Percentiles rank a stretch among this genome's conserved stretches.
These are phyloP conservation scores for Triticum monococcum DNA, from an alignment of 176 grass and related monocot species.

Conservation along the genomic window DNA sequence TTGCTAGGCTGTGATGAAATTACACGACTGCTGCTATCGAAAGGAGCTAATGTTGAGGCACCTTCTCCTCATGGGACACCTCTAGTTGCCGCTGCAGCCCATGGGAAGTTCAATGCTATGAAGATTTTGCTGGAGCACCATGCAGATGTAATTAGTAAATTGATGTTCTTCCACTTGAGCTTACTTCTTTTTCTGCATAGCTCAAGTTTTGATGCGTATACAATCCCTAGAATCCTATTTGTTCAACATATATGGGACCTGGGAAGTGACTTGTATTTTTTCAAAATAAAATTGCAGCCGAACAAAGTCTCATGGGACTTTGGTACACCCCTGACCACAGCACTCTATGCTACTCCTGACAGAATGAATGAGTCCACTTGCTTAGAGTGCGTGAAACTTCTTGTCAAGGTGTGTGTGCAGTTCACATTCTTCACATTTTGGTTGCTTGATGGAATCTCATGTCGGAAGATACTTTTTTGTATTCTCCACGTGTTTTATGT, in stretches of 20 bases:
- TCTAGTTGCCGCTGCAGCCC: conserved; percentile 25
- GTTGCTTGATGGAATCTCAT: neutral
- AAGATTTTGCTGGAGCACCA: conserved; percentile 46
- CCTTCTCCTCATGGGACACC: conserved; percentile 33
- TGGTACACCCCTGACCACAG: neutral
- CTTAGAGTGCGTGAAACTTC: conserved; percentile 4
- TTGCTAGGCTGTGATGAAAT: conserved; percentile 38
- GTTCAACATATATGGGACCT: neutral
- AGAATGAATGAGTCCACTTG: neutral
- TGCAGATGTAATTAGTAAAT: conserved; percentile 33
- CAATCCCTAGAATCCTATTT: neutral
- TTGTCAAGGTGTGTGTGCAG: neutral
- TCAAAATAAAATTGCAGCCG: neutral
- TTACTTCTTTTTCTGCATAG: neutral
- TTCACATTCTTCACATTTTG: neutral
- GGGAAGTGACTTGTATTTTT: neutral
- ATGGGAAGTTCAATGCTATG: conserved; percentile 28
- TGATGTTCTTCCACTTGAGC: neutral
- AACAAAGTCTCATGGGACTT: conserved; percentile 14
- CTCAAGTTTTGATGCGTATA: neutral
- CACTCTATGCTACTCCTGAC: conserved; percentile 11
- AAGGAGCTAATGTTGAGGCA: conserved; percentile 37
- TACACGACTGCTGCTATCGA: conserved; percentile 17
- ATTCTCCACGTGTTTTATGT: neutral
- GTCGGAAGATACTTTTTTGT: neutral